Percentiles rank a stretch among this genome's conserved stretches.
These are phyloP conservation scores for Diaporthe humulicola DNA, from an alignment of 2,329 filamentous ascomycete species.

Conservation along the genomic window DNA sequence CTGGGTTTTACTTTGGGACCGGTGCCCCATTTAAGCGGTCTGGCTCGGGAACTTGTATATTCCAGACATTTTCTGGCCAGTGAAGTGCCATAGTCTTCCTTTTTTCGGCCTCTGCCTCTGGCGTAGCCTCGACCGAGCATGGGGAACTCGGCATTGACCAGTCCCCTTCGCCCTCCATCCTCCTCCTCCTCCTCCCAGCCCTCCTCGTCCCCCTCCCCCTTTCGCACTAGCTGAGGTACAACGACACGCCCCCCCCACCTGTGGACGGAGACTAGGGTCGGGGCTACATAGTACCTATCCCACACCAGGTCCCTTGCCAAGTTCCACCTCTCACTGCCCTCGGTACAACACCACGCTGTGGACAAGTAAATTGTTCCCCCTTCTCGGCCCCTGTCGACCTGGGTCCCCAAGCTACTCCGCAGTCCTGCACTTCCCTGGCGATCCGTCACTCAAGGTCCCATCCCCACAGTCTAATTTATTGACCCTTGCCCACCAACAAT, in stretches of 20 bases:
- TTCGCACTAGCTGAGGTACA: conserved; percentile 14
- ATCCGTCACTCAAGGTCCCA: conserved; percentile 40
- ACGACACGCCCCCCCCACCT: conserved; percentile 1
- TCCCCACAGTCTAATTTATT: conserved; percentile 37
- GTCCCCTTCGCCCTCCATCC: conserved; percentile 25
- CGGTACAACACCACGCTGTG: conserved; percentile 17
- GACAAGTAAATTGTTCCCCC: conserved; percentile 19
- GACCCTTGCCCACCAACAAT: conserved; percentile 47
- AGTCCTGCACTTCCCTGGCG: conserved; percentile 40
- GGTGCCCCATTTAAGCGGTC: conserved; percentile 2
- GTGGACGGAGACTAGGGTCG: background rate
- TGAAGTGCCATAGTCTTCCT: conserved; percentile 21
- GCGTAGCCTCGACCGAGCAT: conserved; percentile 18
- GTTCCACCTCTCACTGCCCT: conserved; percentile 24
- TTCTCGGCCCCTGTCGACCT: conserved; percentile 28
- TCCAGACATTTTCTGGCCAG: conserved; percentile 32
- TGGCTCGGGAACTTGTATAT: conserved; percentile 32
- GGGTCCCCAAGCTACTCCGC: conserved; percentile 45
- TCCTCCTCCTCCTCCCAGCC: background rate
- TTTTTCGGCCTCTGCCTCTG: conserved; percentile 8
- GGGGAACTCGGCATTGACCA: conserved; percentile 29
- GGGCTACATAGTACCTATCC: conserved; percentile 18
- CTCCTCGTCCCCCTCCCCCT: background rate
- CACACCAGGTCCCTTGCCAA: conserved; percentile 17
- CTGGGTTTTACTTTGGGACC: conserved; percentile 28